phyloP scores from a whole-genome alignment of 129 eudicot genomes.

The Daucus carota region DH1_v3.0 NC_030383.2:288001-288500 shows the following conservation, averaged over 20 bases:
- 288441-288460: too few relatives aligned
- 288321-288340: too few relatives aligned
- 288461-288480: too few relatives aligned
- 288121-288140: slow-evolving; percentile 1
- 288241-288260: neutral
- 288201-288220: neutral
- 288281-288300: too few relatives aligned
- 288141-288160: neutral
- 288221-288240: neutral
- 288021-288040: slow-evolving; percentile 4
- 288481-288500: too few relatives aligned
- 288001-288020: neutral
- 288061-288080: neutral
- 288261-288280: too few relatives aligned
- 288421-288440: too few relatives aligned
- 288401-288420: too few relatives aligned
- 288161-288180: slow-evolving; percentile 1
- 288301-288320: too few relatives aligned
- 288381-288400: too few relatives aligned
- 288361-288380: too few relatives aligned
- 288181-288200: neutral
- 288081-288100: neutral
- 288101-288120: neutral
- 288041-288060: slow-evolving; percentile 5
- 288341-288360: too few relatives aligned